These are phyloP conservation scores for Zizania latifolia DNA, from an alignment of 176 grass and related monocot genomes.

Conservation along the genomic window DNA sequence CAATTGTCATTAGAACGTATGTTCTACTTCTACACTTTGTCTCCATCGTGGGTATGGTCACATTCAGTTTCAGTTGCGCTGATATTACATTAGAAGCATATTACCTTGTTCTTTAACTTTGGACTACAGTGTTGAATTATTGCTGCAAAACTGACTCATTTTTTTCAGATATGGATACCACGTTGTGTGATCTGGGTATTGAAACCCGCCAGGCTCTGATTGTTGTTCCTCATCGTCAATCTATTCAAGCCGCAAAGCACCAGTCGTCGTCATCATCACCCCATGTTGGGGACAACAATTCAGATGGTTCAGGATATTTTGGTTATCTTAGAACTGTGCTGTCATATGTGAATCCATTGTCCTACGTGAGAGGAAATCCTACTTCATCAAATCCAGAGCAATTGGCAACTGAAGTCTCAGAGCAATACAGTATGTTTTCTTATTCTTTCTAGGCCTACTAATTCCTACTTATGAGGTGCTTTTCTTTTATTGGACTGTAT, in stretches of 20 bases:
- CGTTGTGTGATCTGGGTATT: slow-evolving; percentile 71
- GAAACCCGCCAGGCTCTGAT: slow-evolving; percentile 75
- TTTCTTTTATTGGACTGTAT: not conserved
- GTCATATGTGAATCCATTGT: slow-evolving; percentile 69
- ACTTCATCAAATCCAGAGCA: slow-evolving; percentile 39
- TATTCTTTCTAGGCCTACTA: not conserved
- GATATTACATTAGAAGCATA: too few species aligned
- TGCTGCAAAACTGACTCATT: not conserved
- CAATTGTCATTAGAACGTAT: not conserved
- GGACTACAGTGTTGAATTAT: not conserved
- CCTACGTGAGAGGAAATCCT: slow-evolving; percentile 58
- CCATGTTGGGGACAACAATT: slow-evolving; percentile 18
- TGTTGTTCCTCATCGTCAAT: slow-evolving; percentile 59
- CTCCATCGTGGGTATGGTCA: too few species aligned
- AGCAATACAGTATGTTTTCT: slow-evolving; percentile 44
- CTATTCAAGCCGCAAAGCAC: slow-evolving; percentile 26
- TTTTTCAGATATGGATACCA: slow-evolving; percentile 66
- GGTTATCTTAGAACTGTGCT: slow-evolving; percentile 54
- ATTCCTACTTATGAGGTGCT: not conserved
- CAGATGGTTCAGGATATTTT: slow-evolving; percentile 52
- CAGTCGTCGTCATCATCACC: slow-evolving; percentile 30
- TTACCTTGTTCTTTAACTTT: too few species aligned
- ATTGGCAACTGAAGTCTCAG: slow-evolving; percentile 16
- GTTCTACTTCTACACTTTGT: too few species aligned
- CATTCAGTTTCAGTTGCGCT: too few species aligned